A percentile compares a stretch with the other conserved stretches of the same genome.
phyloP scores from a whole-genome alignment of 164 flowering plant species.

The Santalum album region DNA sequence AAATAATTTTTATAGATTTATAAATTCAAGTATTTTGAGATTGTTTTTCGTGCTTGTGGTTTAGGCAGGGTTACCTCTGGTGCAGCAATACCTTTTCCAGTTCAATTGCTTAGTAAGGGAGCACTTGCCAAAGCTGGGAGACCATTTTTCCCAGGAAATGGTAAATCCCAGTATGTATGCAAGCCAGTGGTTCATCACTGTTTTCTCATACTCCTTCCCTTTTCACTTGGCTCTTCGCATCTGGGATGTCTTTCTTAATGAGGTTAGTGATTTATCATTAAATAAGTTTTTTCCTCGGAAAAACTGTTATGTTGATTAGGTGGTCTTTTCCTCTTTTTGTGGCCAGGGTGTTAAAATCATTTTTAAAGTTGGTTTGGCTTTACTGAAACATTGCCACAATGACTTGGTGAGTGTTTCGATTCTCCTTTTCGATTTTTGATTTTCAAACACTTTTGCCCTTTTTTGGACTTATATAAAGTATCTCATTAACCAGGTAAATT shows the following conservation, averaged over 20 bases:
- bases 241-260: slow-evolving; percentile 94
- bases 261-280: slow-evolving; percentile 40
- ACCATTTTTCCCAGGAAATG: slow-evolving; percentile 78
- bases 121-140: slow-evolving; percentile 82
- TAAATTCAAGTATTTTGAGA: no score
- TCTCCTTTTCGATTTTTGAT: no score
- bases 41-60: slow-evolving; percentile 10
- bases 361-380: slow-evolving; percentile 91
- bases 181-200: slow-evolving; percentile 99
- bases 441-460: no score
- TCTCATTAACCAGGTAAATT: slow-evolving; percentile 51
- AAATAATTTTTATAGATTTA: no score
- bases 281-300: not conserved
- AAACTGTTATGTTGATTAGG: not conserved
- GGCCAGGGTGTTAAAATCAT: slow-evolving; percentile 85
- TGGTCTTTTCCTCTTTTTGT: slow-evolving; percentile 4
- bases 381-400: slow-evolving; percentile 79
- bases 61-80: slow-evolving; percentile 92
- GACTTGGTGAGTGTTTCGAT: slow-evolving; percentile 64
- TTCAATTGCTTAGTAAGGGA: slow-evolving; percentile 78
- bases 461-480: no score
- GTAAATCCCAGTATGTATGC: slow-evolving; percentile 99
- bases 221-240: slow-evolving; percentile 93
- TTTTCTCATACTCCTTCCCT: slow-evolving; percentile 97
- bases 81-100: slow-evolving; percentile 89